phyloP scores from a whole-genome alignment of 2,329 filamentous ascomycete genomes.

The Byssochlamys sp. region DNA sequence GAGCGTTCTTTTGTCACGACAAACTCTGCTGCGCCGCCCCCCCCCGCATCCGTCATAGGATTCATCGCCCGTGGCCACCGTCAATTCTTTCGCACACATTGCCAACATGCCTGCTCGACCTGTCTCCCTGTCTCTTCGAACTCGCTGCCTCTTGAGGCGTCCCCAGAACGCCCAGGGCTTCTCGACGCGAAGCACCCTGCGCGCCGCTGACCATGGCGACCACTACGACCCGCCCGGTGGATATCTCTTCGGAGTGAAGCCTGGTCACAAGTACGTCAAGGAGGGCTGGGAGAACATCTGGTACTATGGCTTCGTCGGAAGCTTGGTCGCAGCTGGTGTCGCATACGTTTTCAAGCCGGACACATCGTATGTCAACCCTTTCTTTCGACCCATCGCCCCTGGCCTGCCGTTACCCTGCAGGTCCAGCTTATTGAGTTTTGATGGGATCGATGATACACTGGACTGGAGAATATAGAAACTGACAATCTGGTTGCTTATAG shows the following conservation, averaged over 20 bases:
- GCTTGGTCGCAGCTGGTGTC: constrained; percentile 61
- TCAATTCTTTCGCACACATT: constrained; percentile 8
- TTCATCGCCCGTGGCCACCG: not conserved
- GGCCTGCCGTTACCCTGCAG: not conserved
- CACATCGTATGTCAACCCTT: constrained; percentile 68
- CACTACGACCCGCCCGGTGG: constrained; percentile 84
- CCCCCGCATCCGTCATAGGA: not conserved
- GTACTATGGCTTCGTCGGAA: constrained; percentile 75
- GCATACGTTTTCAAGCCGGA: constrained; percentile 95
- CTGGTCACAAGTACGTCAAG: constrained; percentile 87
- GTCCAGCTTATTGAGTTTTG: not conserved
- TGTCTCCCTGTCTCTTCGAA: constrained; percentile 29
- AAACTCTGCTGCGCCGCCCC: not conserved
- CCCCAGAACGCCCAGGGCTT: constrained; percentile 30
- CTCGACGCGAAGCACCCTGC: constrained; percentile 30
- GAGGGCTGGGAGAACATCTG: constrained; percentile 91
- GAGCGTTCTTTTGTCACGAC: not conserved
- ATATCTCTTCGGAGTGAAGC: constrained; percentile 89
- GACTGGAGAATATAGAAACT: constrained; percentile 7
- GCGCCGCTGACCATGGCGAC: constrained; percentile 51
- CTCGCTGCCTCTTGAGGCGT: constrained; percentile 29
- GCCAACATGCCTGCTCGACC: constrained; percentile 31
- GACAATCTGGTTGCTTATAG: constrained; percentile 40
- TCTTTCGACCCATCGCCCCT: not conserved
- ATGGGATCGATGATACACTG: not conserved